A percentile compares a stretch with the other conserved stretches of the same genome.
phyloP scores from a whole-genome alignment of 129 eudicot species.

The Chrysanthemum makinoi region DNA sequence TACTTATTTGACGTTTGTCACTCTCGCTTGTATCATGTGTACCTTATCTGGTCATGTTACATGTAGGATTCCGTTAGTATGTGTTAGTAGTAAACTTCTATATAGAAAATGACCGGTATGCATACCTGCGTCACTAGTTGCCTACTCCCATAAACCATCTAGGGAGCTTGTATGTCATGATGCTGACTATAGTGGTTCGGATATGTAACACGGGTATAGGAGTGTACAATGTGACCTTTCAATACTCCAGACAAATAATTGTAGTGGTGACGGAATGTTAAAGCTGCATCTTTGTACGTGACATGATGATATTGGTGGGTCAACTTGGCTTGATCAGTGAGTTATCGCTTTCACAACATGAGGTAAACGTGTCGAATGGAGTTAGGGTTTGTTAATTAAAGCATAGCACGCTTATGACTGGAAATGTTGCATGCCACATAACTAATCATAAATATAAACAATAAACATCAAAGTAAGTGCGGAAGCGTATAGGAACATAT shows the following conservation, averaged over 20 bases:
- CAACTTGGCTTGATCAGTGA: no score
- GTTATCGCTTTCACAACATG: no score
- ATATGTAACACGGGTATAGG: neutral
- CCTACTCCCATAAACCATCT: constrained; percentile 3
- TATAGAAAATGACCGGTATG: neutral
- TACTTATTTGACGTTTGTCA: constrained; percentile 19
- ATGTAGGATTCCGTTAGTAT: constrained; percentile 9
- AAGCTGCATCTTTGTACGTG: neutral
- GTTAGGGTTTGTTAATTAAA: no score
- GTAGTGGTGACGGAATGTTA: neutral
- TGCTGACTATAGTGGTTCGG: neutral
- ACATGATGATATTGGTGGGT: no score
- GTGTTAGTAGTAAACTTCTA: constrained; percentile 18
- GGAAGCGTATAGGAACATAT: no score
- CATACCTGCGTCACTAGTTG: constrained; percentile 11
- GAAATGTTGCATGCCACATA: no score
- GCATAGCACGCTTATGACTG: no score
- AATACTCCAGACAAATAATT: neutral
- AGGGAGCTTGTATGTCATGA: constrained; percentile 26
- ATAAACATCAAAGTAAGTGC: no score
- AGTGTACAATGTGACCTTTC: neutral
- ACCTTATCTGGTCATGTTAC: constrained; percentile 1
- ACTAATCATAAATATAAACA: no score
- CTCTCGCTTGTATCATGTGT: constrained; percentile 18
- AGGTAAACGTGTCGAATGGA: no score